Evolutionary conservation across 352 stramenopile genomes (phyloP), one percentile per base, ranked within the genome.

Genomic region (Globisporangium acanthophoron): DNA sequence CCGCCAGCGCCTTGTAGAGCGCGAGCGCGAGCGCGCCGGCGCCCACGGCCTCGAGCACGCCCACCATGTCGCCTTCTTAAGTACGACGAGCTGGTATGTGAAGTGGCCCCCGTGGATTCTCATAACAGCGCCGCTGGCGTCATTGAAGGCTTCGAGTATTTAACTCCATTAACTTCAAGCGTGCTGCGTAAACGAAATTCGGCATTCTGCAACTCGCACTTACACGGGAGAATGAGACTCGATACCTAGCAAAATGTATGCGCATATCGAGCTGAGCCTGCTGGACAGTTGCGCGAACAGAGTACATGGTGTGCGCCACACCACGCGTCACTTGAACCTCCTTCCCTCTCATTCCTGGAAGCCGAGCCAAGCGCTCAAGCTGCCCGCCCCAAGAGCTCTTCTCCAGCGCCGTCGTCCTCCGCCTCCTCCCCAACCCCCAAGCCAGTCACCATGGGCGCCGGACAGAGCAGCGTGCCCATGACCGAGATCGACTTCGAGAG

Each of bases 401-500:
- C 8, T 33, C 50, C 50, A 31, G 31, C 48, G 27, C 47, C 31
- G 12, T 27, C 49, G 15, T 6, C 49, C 31, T 35, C 16, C 18
- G 24, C 24, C 31, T n/a, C 21, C 27, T 21, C 31, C 43, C 49
- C 31, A 18, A n/a, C 31, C 12, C 12, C 21, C 6, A 16, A 37
- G 31, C 43, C 15, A 44, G 47, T n/a, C 44, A 74, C 37, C 39
- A 86, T 87, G 76, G 76, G 76, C 51, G 66, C 64, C n/a, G 59
- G 53, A 54, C 66, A 49, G 52, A 83, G 71, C 64, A 70, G 41
- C 47, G 53, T 47, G 56, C 63, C 46, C 15, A 83, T 87, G 74
- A 75, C 66, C 64, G 59, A 87, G 61, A 69, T 80, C 64, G 77
- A 85, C 70, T 81, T 85, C 62, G 64, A 70, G 45, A 58, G 53